Evolutionary conservation across 768 basidiomycete species (phyloP), one percentile per base, ranked within the genome.

Genomic region (Multifurca ochricompacta): DNA sequence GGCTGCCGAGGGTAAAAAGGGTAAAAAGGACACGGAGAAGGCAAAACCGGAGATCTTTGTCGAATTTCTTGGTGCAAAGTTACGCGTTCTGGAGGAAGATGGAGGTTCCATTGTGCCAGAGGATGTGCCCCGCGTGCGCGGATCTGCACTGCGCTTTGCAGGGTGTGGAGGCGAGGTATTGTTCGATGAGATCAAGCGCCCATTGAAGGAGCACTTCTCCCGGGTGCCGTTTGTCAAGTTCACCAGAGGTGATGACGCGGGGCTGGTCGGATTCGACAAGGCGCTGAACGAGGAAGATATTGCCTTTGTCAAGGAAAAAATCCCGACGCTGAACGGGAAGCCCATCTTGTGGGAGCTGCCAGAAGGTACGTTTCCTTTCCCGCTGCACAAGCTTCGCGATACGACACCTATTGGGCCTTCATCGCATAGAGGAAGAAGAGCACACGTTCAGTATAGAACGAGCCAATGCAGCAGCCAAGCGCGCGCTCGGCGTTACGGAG

Each of bases 381-480:
- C 18, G 23, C 2, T 19, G n/a, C 39, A 7, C 39, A 7, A n/a
- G n/a, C 44, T 1, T 27, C 11, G 19, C 19, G 19, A n/a, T 25
- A 45, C 23, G 14, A 53, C 40, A n/a, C 49, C 44, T 36, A 53
- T 34, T 11, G 18, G 16, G 21, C 3, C 16, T 27, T 32, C 16
- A 5, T 19, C 30, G 19, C 58, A 45, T 62, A 87, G 87, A 87
- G 74, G 80, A 81, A 23, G 79, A 79, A 44, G 87, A 89, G 62
- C 83, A 81, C 62, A 69, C 71, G 1, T 87, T 88, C 71, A 83
- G 85, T 63, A 72, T 87, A 27, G 82, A 87, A 64, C 83, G 87
- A 10, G 87, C 86, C 2, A 77, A 83, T 58, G 73, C 75, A 16
- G 82, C 85, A 3, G 87, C 86, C 1, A 77, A 76, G 59, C 74